Conservation (phyloP, 148 eudicot genomes). For the Cornus suecica region DNA sequence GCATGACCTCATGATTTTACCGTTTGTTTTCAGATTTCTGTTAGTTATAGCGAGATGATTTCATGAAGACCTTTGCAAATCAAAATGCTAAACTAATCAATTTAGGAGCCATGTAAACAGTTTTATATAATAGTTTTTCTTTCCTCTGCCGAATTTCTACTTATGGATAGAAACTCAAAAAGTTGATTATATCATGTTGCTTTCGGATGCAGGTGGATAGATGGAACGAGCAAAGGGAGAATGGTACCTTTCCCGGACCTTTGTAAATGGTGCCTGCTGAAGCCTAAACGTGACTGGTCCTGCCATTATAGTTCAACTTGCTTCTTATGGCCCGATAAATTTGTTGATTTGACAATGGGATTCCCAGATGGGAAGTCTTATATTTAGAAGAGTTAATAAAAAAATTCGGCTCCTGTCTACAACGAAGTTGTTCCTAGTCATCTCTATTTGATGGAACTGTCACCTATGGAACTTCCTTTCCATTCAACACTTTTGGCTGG, state of each 20-base stretch:
- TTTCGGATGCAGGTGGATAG: constrained; percentile 35
- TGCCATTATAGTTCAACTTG: background rate
- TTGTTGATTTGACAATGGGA: background rate
- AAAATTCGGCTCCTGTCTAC: constrained; percentile 10
- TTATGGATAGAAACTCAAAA: background rate
- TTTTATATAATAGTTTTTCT: background rate
- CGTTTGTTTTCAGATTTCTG: background rate
- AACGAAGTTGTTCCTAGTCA: background rate
- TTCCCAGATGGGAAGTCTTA: background rate
- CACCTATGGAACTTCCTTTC: constrained; percentile 1
- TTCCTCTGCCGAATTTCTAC: background rate
- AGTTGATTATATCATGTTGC: background rate
- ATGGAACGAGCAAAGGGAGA: constrained; percentile 55
- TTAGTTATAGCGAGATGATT: background rate
- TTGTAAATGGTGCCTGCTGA: constrained; percentile 22
- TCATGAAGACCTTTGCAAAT: background rate
- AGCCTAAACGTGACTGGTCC: background rate
- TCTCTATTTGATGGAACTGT: background rate
- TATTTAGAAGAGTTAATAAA: constrained; percentile 10
- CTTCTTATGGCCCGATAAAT: constrained; percentile 15
- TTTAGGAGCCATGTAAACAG: background rate
- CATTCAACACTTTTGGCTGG: background rate
- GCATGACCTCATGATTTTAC: too few relatives aligned
- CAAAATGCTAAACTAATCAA: background rate
- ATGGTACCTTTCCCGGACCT: constrained; percentile 51